Evolutionary conservation across 2,329 filamentous ascomycete species (phyloP), one percentile per base, ranked within the genome.

Genomic region (Diaporthe eres): DNA sequence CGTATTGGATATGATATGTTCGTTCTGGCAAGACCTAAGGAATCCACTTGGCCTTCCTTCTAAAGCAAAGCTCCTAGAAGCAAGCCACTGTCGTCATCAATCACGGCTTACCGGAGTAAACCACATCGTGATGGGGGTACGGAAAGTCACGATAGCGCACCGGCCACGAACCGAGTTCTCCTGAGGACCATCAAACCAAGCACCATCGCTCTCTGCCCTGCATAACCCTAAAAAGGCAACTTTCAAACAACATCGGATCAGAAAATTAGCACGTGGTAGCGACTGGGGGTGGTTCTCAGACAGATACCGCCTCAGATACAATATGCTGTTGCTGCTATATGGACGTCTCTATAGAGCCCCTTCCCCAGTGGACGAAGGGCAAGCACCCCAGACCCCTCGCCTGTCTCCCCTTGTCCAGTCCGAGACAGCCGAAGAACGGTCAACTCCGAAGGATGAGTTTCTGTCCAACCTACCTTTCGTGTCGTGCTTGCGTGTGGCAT

Each of bases 291-390:
- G 13, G 4, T 55, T 31, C 34, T 42, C 49, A 70, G 65, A 70
- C 65, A 42, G 15, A 55, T 55, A 42, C n/a, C 37, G 65, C 65
- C 49, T 70, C 65, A 70, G 49, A 53, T 70, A 42, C 65, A 70
- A 25, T 25, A 31, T n/a, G 61, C 25, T 55, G 49, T 17, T 25
- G 49, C 49, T 70, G 34, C 65, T 55, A 55, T 70, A 55, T 70
- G 65, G 31, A 28, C 13, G 25, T 25, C 34, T 68, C 31, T 39
- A 68, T 53, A 55, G 44, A 9, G 8, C 60, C n/a, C 44, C 47
- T 25, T 37, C 22, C 22, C 31, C 44, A 31, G 10, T 51, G 34
- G 22, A 37, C 19, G 19, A 51, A 31, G 63, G 42, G 25, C 44
- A 51, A 68, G 44, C 12, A 34, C 31, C n/a, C 47, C 63, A 68